phyloP scores from a whole-genome alignment of 1,284 basidiomycete species.

The Porodaedalea pini region DNA sequence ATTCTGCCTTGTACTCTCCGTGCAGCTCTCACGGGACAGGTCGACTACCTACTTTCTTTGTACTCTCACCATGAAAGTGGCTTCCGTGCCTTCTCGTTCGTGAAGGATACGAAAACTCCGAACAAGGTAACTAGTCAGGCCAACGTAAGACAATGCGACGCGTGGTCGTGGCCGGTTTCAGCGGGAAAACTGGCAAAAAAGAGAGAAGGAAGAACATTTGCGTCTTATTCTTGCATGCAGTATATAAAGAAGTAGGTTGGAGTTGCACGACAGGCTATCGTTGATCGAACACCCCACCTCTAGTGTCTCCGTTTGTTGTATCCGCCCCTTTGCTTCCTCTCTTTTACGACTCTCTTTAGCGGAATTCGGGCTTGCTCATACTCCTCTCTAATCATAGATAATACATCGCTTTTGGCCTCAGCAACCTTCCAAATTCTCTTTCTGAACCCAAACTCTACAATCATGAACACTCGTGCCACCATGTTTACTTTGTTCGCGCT shows the following conservation, averaged over 20 bases:
- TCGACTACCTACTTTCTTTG: no score
- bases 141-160: background rate
- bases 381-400: background rate
- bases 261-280: background rate
- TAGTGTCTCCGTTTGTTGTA: background rate
- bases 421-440: background rate
- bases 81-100: background rate
- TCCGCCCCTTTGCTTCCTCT: background rate
- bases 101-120: background rate
- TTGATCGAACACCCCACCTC: constrained; percentile 10
- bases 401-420: background rate
- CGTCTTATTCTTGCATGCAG: background rate
- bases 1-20: background rate
- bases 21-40: no score
- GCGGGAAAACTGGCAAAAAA: background rate
- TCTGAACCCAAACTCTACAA: background rate
- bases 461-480: constrained; percentile 8
- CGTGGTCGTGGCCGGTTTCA: background rate
- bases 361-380: background rate
- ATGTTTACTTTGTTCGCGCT: background rate
- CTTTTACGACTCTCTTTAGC: background rate
- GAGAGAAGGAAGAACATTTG: background rate
- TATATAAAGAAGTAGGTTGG: background rate
- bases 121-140: background rate
- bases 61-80: background rate